Base-by-base conservation (phyloP, 495 filamentous ascomycete genomes). In the Talaromyces wortmannii region DNA sequence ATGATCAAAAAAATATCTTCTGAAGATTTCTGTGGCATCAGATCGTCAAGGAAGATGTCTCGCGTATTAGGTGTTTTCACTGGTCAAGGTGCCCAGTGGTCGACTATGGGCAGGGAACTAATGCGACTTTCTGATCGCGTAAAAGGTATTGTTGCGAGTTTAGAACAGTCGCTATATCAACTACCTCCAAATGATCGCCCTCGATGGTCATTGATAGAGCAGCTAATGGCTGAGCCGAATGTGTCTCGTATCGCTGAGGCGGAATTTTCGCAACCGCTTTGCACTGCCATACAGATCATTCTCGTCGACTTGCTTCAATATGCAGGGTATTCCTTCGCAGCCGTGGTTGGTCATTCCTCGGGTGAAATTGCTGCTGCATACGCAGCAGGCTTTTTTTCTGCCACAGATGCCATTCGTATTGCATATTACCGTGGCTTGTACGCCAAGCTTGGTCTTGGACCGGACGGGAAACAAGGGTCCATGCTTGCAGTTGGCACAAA, bases 331-430 rank as follows among this genome's bases (percentile, higher is more conserved):
- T 16, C 32, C 10, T 62, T 67, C 2, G 30, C 51, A 13, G 63
- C 68, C 0, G 81, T 84, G 0, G 64, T 78, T 4, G 82, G 84
- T 2, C 83, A 86, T 62, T 85, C 82, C 0, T 79, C 76, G 1
- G 84, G 84, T 2, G 83, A 87, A 61, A 83, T 87, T 31, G 78
- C 67, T 5, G 78, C 78, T 11, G 80, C 80, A 0, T 83, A 80
- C 55, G 77, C 75, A 7, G 76, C 78, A 7, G 78, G 72, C 6
- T 61, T 63, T 10, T 50, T 82, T 10, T 63, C 65, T 2, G 64
- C 69, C 6, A 42, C 69, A 0, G 50, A 30, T 1, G 53, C 59
- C 1, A 48, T 31, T 18, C 11, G 7, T 3, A 29, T 8, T 29
- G 57, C 29, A 52, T 67, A 3, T 13, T 67, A 4, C 51, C 58